phyloP scores from a whole-genome alignment of 2,329 filamentous ascomycete genomes.

The Onygena corvina region DNA sequence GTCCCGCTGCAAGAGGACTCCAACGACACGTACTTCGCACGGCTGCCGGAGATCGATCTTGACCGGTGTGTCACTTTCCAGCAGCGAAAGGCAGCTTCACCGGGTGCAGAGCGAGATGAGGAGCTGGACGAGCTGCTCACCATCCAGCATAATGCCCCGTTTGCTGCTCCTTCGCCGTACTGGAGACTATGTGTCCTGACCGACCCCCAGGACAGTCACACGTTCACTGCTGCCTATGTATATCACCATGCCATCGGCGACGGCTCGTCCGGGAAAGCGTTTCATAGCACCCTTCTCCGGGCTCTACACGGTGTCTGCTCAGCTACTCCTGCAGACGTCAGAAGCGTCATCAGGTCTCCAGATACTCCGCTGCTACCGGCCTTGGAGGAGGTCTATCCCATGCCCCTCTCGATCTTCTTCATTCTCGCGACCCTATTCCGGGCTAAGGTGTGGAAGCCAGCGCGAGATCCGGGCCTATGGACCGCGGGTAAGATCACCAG shows the following conservation, averaged over 20 bases:
- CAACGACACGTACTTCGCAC: conserved; percentile 33
- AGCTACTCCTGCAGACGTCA: conserved; percentile 14
- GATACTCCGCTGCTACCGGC: conserved; percentile 28
- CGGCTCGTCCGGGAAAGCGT: conserved; percentile 35
- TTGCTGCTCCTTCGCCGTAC: conserved; percentile 28
- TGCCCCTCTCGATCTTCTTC: conserved; percentile 28
- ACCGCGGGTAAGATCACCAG: neutral
- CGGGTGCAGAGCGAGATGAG: conserved; percentile 24
- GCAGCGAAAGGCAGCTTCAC: conserved; percentile 17
- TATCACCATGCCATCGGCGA: conserved; percentile 41
- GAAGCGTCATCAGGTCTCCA: conserved; percentile 18
- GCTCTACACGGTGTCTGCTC: conserved; percentile 21
- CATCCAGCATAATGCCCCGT: conserved; percentile 32
- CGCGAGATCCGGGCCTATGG: conserved; percentile 6
- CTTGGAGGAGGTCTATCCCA: conserved; percentile 32
- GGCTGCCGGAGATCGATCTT: conserved; percentile 35
- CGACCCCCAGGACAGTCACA: conserved; percentile 13
- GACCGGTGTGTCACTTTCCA: neutral
- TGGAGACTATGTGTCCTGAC: conserved; percentile 36
- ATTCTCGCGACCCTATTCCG: conserved; percentile 25
- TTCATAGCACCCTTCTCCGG: conserved; percentile 33
- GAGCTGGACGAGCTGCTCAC: conserved; percentile 34
- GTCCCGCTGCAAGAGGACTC: conserved; percentile 33
- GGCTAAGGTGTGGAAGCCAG: conserved; percentile 7
- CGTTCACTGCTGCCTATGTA: conserved; percentile 36